Evolutionary conservation across 1,284 basidiomycete genomes (phyloP).

Genomic region (Neotropicomus parvogracilis): DNA sequence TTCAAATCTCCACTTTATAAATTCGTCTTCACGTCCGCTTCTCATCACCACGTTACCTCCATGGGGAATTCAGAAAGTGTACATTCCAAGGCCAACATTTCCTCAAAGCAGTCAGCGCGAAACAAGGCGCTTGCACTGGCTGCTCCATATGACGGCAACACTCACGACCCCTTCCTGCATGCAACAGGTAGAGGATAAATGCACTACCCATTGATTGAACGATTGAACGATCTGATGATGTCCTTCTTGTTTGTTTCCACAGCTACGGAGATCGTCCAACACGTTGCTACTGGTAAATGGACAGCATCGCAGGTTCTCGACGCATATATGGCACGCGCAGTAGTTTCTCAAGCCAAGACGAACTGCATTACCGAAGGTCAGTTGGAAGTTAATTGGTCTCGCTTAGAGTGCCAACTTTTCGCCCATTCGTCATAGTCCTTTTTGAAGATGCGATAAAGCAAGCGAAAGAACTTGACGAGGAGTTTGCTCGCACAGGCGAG

Average conservation of each 20-base stretch:
- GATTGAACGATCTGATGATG: neutral
- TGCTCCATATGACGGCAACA: conserved; percentile 15
- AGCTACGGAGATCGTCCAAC: conserved; percentile 63
- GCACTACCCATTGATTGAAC: neutral
- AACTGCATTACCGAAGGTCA: conserved; percentile 80
- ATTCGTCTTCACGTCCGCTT: neutral
- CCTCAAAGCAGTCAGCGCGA: conserved; percentile 22
- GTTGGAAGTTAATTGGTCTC: neutral
- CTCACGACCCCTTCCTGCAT: conserved; percentile 20
- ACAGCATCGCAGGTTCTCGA: conserved; percentile 69
- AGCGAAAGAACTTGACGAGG: conserved; percentile 61
- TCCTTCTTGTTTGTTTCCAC: neutral
- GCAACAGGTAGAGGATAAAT: conserved; percentile 26
- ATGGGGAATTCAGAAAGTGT: conserved; percentile 18
- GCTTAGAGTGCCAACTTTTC: neutral
- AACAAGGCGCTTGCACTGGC: conserved; percentile 24
- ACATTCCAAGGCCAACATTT: conserved; percentile 23
- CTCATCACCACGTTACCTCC: neutral
- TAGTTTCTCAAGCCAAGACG: conserved; percentile 58
- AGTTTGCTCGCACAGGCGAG: conserved; percentile 57
- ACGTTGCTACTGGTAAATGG: conserved; percentile 61
- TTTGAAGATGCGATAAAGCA: conserved; percentile 62
- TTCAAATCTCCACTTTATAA: no score
- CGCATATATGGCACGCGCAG: conserved; percentile 69
- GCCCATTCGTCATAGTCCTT: conserved; percentile 47